These are phyloP conservation scores for Penstemon davidsonii DNA, from an alignment of 257 asterid genomes.

Conservation along the genomic window DNA sequence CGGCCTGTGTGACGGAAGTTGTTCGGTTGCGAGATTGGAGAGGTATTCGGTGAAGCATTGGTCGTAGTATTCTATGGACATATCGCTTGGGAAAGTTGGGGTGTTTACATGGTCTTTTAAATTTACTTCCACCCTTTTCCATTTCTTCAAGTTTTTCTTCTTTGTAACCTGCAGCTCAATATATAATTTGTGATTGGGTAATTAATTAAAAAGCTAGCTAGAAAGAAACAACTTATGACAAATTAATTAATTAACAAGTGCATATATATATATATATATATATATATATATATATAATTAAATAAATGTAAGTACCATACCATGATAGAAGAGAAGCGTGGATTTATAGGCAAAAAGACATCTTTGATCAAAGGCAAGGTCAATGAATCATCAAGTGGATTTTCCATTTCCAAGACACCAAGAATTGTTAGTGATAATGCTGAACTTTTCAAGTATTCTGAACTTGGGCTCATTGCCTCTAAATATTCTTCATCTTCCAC, in stretches of 20 bases:
- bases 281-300: no score
- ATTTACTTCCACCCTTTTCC: slow-evolving; percentile 53
- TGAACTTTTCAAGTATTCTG: slow-evolving; percentile 47
- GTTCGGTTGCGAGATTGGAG: slow-evolving; percentile 35
- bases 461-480: slow-evolving; percentile 56
- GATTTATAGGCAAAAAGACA: slow-evolving; percentile 50
- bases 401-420: slow-evolving; percentile 42
- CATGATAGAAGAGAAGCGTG: slow-evolving; percentile 48
- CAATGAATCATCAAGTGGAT: slow-evolving; percentile 39
- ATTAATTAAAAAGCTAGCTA: no score
- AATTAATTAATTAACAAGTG: no score
- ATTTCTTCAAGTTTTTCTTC: slow-evolving; percentile 36
- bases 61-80: slow-evolving; percentile 41
- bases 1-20: slow-evolving; percentile 34
- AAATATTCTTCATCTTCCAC: slow-evolving; percentile 24
- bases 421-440: slow-evolving; percentile 43
- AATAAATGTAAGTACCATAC: no score
- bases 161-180: slow-evolving; percentile 27
- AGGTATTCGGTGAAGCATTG: slow-evolving; percentile 43
- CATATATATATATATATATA: no score
- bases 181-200: no score
- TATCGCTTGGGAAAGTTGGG: slow-evolving; percentile 36
- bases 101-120: slow-evolving; percentile 35
- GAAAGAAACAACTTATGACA: no score
- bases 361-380: slow-evolving; percentile 29